These are phyloP conservation scores for Debaryomycetaceae sp. DNA, from an alignment of 1,139 yeast genomes.

Conservation along the genomic window DNA sequence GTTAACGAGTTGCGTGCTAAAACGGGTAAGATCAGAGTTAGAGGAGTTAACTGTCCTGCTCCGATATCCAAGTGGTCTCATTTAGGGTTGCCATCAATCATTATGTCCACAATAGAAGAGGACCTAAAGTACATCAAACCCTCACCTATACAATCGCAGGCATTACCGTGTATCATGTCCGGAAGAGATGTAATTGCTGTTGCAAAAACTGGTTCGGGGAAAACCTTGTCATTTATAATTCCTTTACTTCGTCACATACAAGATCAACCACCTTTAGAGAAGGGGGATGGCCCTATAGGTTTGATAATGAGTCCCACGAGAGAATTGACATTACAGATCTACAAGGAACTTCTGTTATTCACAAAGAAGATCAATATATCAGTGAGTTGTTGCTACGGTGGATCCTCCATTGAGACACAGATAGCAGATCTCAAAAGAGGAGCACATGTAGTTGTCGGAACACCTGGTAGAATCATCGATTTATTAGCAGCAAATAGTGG, in stretches of 20 bases:
- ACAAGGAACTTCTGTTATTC: slow-evolving; percentile 63
- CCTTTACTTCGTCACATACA: slow-evolving; percentile 82
- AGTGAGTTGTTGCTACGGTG: slow-evolving; percentile 91
- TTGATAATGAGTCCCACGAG: slow-evolving; percentile 88
- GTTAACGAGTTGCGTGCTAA: slow-evolving; percentile 51
- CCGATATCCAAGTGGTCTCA: slow-evolving; percentile 83
- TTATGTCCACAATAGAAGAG: slow-evolving; percentile 49
- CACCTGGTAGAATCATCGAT: slow-evolving; percentile 95
- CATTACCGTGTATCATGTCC: slow-evolving; percentile 85
- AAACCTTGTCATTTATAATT: slow-evolving; percentile 81
- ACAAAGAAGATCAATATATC: slow-evolving; percentile 42
- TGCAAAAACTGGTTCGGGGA: slow-evolving; percentile 97
- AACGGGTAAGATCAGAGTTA: slow-evolving; percentile 61
- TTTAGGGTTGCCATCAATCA: slow-evolving; percentile 65
- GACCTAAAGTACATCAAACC: slow-evolving; percentile 59
- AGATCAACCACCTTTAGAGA: slow-evolving; percentile 58
- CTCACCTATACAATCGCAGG: slow-evolving; percentile 88
- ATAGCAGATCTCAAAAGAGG: slow-evolving; percentile 79
- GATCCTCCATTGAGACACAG: slow-evolving; percentile 78
- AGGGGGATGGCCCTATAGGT: slow-evolving; percentile 73
- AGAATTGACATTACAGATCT: slow-evolving; percentile 85
- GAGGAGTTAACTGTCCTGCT: slow-evolving; percentile 56
- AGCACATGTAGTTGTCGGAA: slow-evolving; percentile 80
- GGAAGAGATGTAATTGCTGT: slow-evolving; percentile 92
- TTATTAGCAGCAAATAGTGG: slow-evolving; percentile 82